These are phyloP conservation scores for Aspergillus niger DNA, from an alignment of 2,329 filamentous ascomycete species.

Conservation along the genomic window DNA sequence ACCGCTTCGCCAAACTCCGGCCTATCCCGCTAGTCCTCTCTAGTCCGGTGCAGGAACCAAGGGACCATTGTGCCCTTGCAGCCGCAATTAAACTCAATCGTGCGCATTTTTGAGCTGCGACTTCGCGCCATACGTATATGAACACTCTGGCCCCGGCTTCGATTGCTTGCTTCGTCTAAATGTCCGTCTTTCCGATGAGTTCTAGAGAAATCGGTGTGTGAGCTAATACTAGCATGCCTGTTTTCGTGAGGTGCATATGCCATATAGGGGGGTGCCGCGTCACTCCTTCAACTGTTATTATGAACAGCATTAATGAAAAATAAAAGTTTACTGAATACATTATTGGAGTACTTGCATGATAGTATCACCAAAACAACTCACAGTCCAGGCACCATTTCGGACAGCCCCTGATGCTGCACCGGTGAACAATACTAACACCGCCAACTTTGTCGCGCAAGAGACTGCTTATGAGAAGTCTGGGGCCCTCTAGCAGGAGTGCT, in stretches of 20 bases:
- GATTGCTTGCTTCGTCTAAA: neutral
- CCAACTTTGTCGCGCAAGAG: neutral
- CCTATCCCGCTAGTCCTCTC: neutral
- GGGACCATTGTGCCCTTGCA: constrained; percentile 1
- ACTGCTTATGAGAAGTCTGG: neutral
- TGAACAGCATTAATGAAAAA: neutral
- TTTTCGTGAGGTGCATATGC: neutral
- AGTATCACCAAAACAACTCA: neutral
- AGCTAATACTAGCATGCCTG: neutral
- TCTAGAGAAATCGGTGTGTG: neutral
- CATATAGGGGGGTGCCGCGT: neutral
- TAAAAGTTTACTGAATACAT: neutral
- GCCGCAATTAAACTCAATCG: constrained; percentile 3
- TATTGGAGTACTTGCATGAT: neutral
- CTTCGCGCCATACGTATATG: neutral
- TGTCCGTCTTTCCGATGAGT: neutral
- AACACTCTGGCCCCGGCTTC: neutral
- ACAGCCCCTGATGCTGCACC: neutral
- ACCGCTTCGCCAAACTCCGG: neutral
- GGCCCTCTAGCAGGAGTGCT: neutral
- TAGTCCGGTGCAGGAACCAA: constrained; percentile 3
- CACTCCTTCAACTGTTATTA: too few species aligned
- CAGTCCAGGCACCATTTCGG: neutral
- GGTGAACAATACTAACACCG: neutral
- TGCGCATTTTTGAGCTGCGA: neutral